Base-by-base conservation (phyloP, 2,329 filamentous ascomycete genomes). In the Venturia oleaginea region DNA sequence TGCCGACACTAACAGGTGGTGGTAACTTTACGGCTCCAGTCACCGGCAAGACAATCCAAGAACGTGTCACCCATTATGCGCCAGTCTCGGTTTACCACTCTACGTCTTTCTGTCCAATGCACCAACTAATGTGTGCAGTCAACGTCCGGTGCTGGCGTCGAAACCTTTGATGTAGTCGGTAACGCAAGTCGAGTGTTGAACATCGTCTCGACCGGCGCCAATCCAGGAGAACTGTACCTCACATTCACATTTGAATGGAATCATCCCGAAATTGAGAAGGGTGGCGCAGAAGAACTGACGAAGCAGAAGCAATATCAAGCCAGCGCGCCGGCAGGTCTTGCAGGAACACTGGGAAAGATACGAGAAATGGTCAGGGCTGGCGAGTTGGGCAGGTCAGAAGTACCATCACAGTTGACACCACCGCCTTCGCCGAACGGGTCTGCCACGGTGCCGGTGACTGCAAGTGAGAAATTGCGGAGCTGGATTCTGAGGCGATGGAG, bases 241-340 rank as follows among this genome's bases (percentile, higher is more conserved):
- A 57, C 51, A 1, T 57, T 57, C 51, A 57, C 51, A 17, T 57
- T 57, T 13, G 51, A 57, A 34, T 57, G 51, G 51, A 30, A 57
- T 15, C 51, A 57, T 57, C 51, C 51, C 34, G 51, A 57, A 15
- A 34, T 57, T 17, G 30, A 57, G 51, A 57, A n/a, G 30, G 51
- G 30, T 11, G 34, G 51, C 30, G 7, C 15, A 32, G 51, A 57
- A 22, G 27, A 57, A 11, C 11, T 57, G 17, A 6, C 15, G 27
- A 57, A 57, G 30, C 51, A 57, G 51, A 57, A n/a, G 34, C 51
- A 57, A 30, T 57, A 57, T n/a, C 51, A 57, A 22, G 17, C 51
- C 51, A 34, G 27, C 17, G 51, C 51, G 4, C 27, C 51, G 19
- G 27, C 51, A 32, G 51, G 51, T 10, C 27, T 57, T 27, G 30